A percentile compares a stretch with the other conserved stretches of the same genome.
These are phyloP conservation scores for Ophiobolus disseminans DNA, from an alignment of 2,329 filamentous ascomycete species.

Conservation along the genomic window DNA sequence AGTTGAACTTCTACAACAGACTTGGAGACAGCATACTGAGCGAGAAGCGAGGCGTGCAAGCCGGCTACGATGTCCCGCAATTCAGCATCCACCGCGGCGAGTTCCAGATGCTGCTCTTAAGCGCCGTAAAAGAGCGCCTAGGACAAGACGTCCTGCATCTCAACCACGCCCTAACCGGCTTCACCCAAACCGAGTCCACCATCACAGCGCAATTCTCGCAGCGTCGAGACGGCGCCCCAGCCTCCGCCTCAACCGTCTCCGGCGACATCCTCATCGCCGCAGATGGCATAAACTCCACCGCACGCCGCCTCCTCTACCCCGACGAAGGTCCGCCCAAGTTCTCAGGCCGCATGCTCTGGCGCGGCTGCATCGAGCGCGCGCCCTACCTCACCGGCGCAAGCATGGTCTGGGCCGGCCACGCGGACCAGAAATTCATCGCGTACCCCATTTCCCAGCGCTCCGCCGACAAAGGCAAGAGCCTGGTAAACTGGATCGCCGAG, in stretches of 20 bases:
- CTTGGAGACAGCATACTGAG: constrained; percentile 54
- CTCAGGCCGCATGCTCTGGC: constrained; percentile 56
- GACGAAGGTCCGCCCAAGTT: constrained; percentile 55
- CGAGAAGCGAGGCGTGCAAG: constrained; percentile 51
- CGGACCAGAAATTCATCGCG: constrained; percentile 58
- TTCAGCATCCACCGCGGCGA: constrained; percentile 57
- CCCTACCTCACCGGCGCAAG: constrained; percentile 53
- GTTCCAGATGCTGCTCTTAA: constrained; percentile 54
- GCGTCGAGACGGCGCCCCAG: constrained; percentile 31
- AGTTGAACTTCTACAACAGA: constrained; percentile 56
- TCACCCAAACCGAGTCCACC: constrained; percentile 44
- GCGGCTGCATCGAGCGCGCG: constrained; percentile 51
- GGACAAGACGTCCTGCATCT: constrained; percentile 50
- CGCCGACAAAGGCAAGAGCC: constrained; percentile 44
- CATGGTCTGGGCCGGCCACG: constrained; percentile 58
- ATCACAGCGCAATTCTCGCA: constrained; percentile 51
- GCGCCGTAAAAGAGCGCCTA: constrained; percentile 52
- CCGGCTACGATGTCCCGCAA: constrained; percentile 55
- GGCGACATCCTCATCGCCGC: constrained; percentile 51
- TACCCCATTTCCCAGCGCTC: constrained; percentile 54
- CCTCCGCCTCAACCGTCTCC: constrained; percentile 38
- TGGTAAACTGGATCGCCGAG: constrained; percentile 59
- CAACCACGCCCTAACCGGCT: constrained; percentile 48
- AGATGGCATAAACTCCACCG: constrained; percentile 57
- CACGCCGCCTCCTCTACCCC: constrained; percentile 52